A percentile compares a stretch with the other conserved stretches of the same genome.
phyloP scores from a whole-genome alignment of 2,329 filamentous ascomycete genomes.

The Paecilomyces sp. region DNA sequence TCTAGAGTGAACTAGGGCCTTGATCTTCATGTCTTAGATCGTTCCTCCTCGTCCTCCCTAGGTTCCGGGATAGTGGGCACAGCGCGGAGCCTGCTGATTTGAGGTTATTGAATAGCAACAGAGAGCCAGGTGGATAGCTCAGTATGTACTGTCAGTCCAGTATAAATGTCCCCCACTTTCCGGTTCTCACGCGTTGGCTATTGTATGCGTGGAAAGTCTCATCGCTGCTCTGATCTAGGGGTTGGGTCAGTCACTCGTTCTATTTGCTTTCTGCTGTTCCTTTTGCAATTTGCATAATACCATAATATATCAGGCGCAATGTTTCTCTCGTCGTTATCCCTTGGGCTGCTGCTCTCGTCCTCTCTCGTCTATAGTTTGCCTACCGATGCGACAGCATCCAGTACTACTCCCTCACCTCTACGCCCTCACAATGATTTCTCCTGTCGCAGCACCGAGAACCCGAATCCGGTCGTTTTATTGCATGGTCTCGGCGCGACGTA shows the following conservation, averaged over 20 bases:
- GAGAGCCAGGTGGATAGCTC: neutral
- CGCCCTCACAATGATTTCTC: constrained; percentile 23
- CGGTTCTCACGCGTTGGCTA: neutral
- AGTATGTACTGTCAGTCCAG: neutral
- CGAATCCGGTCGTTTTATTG: constrained; percentile 28
- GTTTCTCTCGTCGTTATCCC: neutral
- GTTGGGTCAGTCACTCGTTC: neutral
- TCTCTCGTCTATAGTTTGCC: neutral
- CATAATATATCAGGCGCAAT: neutral
- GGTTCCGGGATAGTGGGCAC: neutral
- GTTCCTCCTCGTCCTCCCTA: neutral
- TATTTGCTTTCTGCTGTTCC: neutral
- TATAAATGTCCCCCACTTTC: neutral
- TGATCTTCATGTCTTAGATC: neutral
- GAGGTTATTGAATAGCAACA: neutral
- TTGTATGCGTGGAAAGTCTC: neutral
- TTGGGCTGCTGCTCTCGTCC: neutral
- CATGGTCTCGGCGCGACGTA: constrained; percentile 31
- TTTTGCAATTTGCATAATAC: neutral
- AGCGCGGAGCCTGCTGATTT: neutral
- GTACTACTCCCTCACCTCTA: neutral
- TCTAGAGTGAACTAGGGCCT: neutral
- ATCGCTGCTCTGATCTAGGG: neutral
- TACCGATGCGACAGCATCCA: constrained; percentile 3
- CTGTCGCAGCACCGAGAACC: constrained; percentile 18